Percentiles rank a stretch among this genome's conserved stretches.
Conservation (phyloP, 2,329 filamentous ascomycete genomes). For the Aspergillus terreus region DNA sequence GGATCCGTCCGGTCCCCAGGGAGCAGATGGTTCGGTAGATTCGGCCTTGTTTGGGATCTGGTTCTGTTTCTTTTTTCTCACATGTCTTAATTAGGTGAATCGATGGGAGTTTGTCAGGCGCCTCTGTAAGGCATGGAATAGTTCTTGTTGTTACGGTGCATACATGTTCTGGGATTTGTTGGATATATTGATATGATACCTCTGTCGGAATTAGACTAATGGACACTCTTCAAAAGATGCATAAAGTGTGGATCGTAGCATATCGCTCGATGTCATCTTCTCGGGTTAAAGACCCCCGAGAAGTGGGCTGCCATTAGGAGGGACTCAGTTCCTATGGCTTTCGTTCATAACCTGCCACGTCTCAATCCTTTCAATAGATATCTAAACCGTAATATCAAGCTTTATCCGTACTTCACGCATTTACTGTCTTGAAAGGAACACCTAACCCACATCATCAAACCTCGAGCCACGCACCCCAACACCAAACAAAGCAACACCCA, state of each 20-base stretch:
- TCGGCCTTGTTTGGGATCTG: not conserved
- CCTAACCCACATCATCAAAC: not conserved
- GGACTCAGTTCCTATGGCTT: not conserved
- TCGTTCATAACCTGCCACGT: too few relatives aligned
- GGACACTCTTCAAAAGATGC: too few relatives aligned
- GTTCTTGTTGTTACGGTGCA: not conserved
- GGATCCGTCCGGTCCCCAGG: constrained; percentile 59
- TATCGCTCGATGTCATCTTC: not conserved
- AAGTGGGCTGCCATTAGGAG: constrained; percentile 13
- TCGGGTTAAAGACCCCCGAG: constrained; percentile 26
- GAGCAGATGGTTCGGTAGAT: constrained; percentile 38
- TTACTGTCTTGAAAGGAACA: too few relatives aligned
- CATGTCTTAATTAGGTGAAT: not conserved
- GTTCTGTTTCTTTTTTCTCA: not conserved
- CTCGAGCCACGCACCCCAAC: not conserved
- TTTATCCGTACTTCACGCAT: too few relatives aligned
- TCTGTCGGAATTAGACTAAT: too few relatives aligned
- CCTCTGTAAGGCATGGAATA: not conserved
- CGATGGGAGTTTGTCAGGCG: not conserved
- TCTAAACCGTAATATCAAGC: too few relatives aligned
- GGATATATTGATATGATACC: not conserved
- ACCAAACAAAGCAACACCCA: not conserved
- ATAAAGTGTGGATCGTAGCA: too few relatives aligned
- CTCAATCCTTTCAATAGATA: too few relatives aligned
- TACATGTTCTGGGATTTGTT: not conserved